Base-by-base conservation (phyloP, 2,329 filamentous ascomycete species). In the Parastagonospora nodorum region DNA sequence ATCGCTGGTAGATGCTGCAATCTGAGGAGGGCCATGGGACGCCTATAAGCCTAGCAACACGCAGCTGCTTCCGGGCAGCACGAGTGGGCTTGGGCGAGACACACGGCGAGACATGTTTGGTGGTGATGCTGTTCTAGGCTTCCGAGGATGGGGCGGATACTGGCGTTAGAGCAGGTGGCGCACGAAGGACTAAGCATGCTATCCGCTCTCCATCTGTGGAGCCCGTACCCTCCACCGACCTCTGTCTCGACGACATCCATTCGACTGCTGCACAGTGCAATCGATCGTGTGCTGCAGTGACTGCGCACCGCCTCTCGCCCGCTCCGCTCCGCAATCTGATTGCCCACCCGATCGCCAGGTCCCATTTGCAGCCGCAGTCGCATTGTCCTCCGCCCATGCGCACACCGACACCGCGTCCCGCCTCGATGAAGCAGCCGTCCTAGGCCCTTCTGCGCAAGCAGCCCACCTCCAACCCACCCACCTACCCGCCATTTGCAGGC, bases 361-460 rank as follows among this genome's bases (percentile, higher is more conserved):
- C 10, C 39, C 8, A 11, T n/a, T 36, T 45, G 11, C 35, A 44
- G 45, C 49, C 37, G 39, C 42, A 27, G 35, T 45, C 28, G 47
- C 42, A 46, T 24, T 24, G 19, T 24, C 19, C 19, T 42, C 53
- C 48, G 58, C 60, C 59, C 52, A 63, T 64, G 63, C 48, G 57
- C 60, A 54, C 57, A 44, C 54, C 54, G 48, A 52, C 50, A 52
- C 50, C 61, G 38, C 37, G 53, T 56, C 61, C 55, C 63, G 64
- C 64, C 61, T 66, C 67, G 58, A 74, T 73, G 71, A 70, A 72
- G 70, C 68, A 71, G 66, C 70, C 68, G 59, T 69, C 58, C 63
- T 71, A 68, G 65, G 51, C 65, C 57, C 55, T 56, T 64, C 58
- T 62, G 67, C 60, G 63, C 65, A 64, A 63, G 66, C 63, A 68